Evolutionary conservation across 306 rosid genomes (phyloP).

Genomic region (Trifolium fragiferum): DNA sequence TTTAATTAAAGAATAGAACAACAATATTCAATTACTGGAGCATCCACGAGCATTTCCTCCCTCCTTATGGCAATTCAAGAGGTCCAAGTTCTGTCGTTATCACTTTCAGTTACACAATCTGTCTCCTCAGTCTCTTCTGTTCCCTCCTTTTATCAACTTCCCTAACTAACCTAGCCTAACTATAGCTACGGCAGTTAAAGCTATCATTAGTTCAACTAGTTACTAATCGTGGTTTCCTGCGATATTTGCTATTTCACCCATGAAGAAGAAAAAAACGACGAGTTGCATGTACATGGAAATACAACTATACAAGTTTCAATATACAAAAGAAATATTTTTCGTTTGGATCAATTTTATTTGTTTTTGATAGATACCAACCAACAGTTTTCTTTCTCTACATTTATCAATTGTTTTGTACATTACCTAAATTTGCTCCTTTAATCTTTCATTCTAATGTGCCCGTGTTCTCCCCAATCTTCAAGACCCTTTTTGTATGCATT

Average conservation of each 20-base stretch:
- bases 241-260: background rate
- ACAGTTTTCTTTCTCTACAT: conserved; percentile 6
- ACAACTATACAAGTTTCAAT: background rate
- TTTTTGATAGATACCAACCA: too few species aligned
- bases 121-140: background rate
- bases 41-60: conserved; percentile 8
- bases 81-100: background rate
- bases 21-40: background rate
- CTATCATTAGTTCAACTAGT: background rate
- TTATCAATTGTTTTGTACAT: conserved; percentile 14
- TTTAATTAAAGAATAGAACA: background rate
- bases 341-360: conserved; percentile 15
- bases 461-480: background rate
- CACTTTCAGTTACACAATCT: background rate
- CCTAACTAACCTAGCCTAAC: background rate
- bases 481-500: background rate
- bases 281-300: conserved; percentile 5
- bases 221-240: background rate
- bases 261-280: conserved; percentile 5
- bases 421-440: background rate
- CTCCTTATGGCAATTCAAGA: background rate
- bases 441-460: conserved; percentile 2
- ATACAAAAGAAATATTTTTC: background rate
- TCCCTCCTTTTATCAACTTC: background rate
- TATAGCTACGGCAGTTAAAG: background rate